Percentiles rank a stretch among this genome's conserved stretches.
phyloP scores from a whole-genome alignment of 2,329 filamentous ascomycete genomes.

The Elsinoe arachidis region DNA sequence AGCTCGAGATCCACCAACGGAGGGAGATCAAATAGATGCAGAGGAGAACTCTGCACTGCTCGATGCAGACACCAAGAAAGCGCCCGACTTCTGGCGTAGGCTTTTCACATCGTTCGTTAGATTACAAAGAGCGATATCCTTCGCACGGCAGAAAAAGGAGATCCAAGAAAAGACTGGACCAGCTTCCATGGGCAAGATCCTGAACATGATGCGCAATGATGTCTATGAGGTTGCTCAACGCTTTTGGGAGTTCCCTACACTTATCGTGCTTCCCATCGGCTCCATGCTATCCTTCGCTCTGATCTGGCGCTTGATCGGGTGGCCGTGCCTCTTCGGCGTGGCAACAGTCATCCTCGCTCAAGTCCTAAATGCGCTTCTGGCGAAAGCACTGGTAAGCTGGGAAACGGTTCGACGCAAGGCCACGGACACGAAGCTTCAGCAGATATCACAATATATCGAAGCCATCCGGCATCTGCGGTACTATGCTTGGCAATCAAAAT shows the following conservation, averaged over 20 bases:
- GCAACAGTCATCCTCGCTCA: conserved; percentile 59
- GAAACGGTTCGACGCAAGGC: conserved; percentile 63
- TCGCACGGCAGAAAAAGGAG: neutral
- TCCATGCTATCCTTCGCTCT: conserved; percentile 65
- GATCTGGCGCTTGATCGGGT: conserved; percentile 71
- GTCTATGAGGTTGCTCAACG: conserved; percentile 64
- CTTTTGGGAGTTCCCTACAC: conserved; percentile 78
- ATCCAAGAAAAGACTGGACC: conserved; percentile 40
- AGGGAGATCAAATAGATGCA: conserved; percentile 18
- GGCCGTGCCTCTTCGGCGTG: conserved; percentile 67
- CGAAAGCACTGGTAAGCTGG: conserved; percentile 56
- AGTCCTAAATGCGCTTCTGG: conserved; percentile 57
- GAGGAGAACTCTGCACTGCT: conserved; percentile 13
- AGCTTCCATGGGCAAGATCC: conserved; percentile 80
- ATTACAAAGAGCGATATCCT: neutral
- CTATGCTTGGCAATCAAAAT: conserved; percentile 74
- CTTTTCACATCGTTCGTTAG: neutral
- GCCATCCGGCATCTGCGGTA: conserved; percentile 71
- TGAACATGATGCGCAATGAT: conserved; percentile 75
- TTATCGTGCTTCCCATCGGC: conserved; percentile 68
- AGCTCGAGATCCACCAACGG: conserved; percentile 14
- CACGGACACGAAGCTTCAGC: conserved; percentile 70
- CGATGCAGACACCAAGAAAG: conserved; percentile 9
- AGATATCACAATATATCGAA: conserved; percentile 78
- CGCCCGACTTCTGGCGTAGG: conserved; percentile 12